Evolutionary conservation across 331 rosid genomes (phyloP), one percentile per base, ranked within the genome.

Genomic region (Quercus lobata): DNA sequence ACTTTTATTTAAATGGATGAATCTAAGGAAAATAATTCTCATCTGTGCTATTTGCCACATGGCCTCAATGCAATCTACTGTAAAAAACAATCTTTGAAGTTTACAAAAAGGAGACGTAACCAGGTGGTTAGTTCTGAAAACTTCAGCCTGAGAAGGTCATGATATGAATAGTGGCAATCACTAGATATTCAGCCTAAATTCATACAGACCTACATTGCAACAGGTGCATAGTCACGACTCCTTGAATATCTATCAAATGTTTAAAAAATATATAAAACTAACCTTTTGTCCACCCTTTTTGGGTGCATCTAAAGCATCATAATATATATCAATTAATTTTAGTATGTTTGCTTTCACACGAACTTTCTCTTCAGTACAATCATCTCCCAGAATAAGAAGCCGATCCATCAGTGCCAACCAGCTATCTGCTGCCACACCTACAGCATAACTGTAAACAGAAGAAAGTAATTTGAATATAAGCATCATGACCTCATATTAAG

Each of bases 281-380:
- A 94, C 98, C 97, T 87, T 87, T 77, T 3, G 78, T 69, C 84
- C 90, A 24, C 91, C 92, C 54, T 87, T 79, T 77, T 94, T 92
- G 0, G 95, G 90, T 27, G 97, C 97, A 69, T 94, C 97, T 49
- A 92, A 41, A 72, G 97, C 98, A 44, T 83, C 85, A 53, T 94
- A 92, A 74, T 88, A 94, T 56, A 87, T 81, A 76, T 94, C 87
- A 74, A 89, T 58, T 81, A 94, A 70, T 75, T 81, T 75, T 53
- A 85, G 76, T n/a, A 94, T 85, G 41, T 91, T 91, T 16, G 76
- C 72, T 75, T 58, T 86, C 60, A 87, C 35, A 5, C 3, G 16
- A 30, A 68, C 72, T 81, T 44, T 82, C 77, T 90, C 92, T 5
- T 57, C 84, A 15, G 12, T 49, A 34, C 68, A 3, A 19, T 74